These are phyloP conservation scores for Lycium barbarum DNA, from an alignment of 257 asterid genomes.

Conservation along the genomic window DNA sequence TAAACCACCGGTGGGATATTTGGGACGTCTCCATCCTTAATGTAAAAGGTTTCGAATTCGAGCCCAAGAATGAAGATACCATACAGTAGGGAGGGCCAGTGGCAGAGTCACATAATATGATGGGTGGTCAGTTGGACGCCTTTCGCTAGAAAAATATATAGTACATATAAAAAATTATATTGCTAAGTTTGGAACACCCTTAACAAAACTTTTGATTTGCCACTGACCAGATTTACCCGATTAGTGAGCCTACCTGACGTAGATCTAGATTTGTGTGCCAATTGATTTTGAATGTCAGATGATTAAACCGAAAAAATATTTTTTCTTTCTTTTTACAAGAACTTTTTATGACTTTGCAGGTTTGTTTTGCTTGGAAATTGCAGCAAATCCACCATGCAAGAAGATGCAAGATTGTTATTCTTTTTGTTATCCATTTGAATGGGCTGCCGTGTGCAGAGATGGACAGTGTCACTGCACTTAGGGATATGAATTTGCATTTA, in stretches of 20 bases:
- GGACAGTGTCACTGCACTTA: neutral
- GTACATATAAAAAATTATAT: no score
- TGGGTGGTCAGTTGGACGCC: neutral
- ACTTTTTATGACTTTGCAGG: neutral
- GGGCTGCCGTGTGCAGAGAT: neutral
- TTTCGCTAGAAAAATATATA: neutral
- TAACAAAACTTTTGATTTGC: neutral
- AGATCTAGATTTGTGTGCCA: neutral
- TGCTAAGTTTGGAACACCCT: no score
- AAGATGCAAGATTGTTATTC: neutral
- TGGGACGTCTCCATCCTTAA: neutral
- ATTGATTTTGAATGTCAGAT: neutral
- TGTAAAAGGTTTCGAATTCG: neutral
- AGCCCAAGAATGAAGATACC: neutral
- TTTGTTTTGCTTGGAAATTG: neutral
- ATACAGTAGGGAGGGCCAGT: neutral
- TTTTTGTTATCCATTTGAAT: neutral
- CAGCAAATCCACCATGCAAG: neutral
- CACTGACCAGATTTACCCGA: neutral
- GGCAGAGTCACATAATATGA: neutral
- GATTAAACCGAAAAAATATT: neutral
- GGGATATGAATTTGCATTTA: neutral
- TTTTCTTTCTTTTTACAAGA: neutral
- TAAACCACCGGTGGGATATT: neutral
- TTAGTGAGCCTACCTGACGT: neutral